These are phyloP conservation scores for Leccinum incarnatum DNA, from an alignment of 768 basidiomycete species.

Conservation along the genomic window DNA sequence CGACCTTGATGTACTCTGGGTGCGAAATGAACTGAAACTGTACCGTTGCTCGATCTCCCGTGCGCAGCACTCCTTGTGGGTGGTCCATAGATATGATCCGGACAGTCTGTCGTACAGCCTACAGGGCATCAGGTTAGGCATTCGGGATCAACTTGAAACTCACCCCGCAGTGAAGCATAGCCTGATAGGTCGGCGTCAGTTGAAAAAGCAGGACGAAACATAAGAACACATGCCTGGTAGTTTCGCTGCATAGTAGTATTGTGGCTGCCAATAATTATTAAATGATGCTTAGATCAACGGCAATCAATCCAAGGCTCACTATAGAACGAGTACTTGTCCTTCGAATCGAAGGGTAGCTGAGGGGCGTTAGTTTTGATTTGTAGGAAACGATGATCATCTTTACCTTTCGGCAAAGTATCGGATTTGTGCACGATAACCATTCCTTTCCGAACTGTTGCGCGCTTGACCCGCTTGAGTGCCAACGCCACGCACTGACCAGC, in stretches of 20 bases:
- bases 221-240: slow-evolving; percentile 64
- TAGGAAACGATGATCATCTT: slow-evolving; percentile 4
- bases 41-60: slow-evolving; percentile 94
- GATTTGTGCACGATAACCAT: slow-evolving; percentile 88
- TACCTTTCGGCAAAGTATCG: slow-evolving; percentile 76
- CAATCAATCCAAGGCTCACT: slow-evolving; percentile 48
- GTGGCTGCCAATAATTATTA: slow-evolving; percentile 48
- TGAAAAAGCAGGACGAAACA: not conserved
- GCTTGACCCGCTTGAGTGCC: slow-evolving; percentile 84
- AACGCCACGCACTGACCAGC: slow-evolving; percentile 95
- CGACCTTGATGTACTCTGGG: slow-evolving; percentile 89
- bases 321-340: slow-evolving; percentile 90
- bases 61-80: slow-evolving; percentile 83
- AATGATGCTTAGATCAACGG: slow-evolving; percentile 2
- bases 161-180: slow-evolving; percentile 92
- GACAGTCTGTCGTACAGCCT: slow-evolving; percentile 92
- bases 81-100: slow-evolving; percentile 89
- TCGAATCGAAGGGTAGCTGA: slow-evolving; percentile 83
- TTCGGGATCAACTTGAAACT: slow-evolving; percentile 17
- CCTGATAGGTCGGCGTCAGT: slow-evolving; percentile 37
- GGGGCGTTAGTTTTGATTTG: not conserved
- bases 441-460: slow-evolving; percentile 84
- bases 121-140: slow-evolving; percentile 7
- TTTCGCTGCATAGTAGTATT: slow-evolving; percentile 91
- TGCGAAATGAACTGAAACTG: slow-evolving; percentile 92